These are phyloP conservation scores for Phialophora expanda DNA, from an alignment of 2,329 filamentous ascomycete genomes.

Conservation along the genomic window DNA sequence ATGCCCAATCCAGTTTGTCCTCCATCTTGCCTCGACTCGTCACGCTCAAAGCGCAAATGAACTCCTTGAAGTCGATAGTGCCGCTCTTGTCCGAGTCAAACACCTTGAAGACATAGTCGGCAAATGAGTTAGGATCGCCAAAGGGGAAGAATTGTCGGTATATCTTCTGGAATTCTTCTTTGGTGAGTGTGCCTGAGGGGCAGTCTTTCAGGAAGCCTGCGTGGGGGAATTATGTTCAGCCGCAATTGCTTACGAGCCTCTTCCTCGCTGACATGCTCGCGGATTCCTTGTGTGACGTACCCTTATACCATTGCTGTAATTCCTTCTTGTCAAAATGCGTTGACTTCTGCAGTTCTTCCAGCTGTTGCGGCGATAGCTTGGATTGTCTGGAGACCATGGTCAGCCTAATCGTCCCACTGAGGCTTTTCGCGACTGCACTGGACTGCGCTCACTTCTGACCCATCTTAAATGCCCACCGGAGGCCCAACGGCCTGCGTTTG, in stretches of 20 bases:
- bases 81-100: conserved; percentile 98
- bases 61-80: conserved; percentile 99
- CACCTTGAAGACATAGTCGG: conserved; percentile 98
- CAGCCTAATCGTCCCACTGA: conserved; percentile 7
- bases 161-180: conserved; percentile 99
- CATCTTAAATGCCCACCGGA: conserved; percentile 30
- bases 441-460: conserved; percentile 34
- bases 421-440: conserved; percentile 1
- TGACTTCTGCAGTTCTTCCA: conserved; percentile 91
- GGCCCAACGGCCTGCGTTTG: conserved; percentile 28
- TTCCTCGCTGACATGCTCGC: background rate
- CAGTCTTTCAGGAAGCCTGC: conserved; percentile 83
- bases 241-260: background rate
- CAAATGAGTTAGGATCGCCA: conserved; percentile 94
- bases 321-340: conserved; percentile 99
- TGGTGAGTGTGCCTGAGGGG: conserved; percentile 93
- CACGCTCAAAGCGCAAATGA: conserved; percentile 96
- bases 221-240: conserved; percentile 24
- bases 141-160: conserved; percentile 99
- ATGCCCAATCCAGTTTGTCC: conserved; percentile 99
- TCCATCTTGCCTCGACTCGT: conserved; percentile 98
- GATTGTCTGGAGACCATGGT: conserved; percentile 72
- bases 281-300: conserved; percentile 56
- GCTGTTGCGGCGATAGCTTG: conserved; percentile 95
- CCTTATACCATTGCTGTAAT: conserved; percentile 99